Evolutionary conservation across 805 yeast genomes (phyloP).

Genomic region (Candida silvicultrix): DNA sequence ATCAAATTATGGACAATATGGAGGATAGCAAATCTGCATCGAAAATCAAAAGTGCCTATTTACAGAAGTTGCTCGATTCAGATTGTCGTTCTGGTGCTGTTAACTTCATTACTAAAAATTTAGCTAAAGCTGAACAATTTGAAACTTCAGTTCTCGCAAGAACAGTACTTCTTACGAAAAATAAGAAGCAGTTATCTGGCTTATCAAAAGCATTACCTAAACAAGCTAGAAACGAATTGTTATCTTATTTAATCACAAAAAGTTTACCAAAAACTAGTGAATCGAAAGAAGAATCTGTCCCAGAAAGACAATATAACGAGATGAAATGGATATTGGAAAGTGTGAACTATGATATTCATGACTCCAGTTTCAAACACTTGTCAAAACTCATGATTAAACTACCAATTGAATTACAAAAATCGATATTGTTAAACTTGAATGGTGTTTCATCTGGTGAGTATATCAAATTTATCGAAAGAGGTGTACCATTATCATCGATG

Average conservation of each 20-base stretch:
- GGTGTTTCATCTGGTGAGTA: not conserved
- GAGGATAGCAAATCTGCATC: not conserved
- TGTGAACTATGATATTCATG: constrained; percentile 2
- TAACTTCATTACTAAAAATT: not conserved
- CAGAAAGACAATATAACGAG: constrained; percentile 2
- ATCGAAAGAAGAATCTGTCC: constrained; percentile 2
- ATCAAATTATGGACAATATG: not conserved
- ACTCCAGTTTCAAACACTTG: not conserved
- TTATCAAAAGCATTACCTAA: not conserved
- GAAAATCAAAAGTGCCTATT: not conserved
- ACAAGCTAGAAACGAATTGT: not conserved
- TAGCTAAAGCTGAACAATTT: not conserved
- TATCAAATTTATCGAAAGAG: not conserved
- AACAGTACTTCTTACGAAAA: not conserved
- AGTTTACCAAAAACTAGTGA: not conserved
- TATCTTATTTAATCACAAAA: not conserved
- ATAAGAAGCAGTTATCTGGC: not conserved
- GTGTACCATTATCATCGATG: not conserved
- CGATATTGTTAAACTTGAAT: not conserved
- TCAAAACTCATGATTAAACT: not conserved
- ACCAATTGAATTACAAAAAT: not conserved
- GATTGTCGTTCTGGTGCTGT: not conserved
- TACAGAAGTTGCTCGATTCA: not conserved
- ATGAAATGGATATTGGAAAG: constrained; percentile 6
- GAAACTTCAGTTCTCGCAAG: not conserved